Evolutionary conservation across 1,284 basidiomycete species (phyloP), one percentile per base, ranked within the genome.

Genomic region (Kwoniella shivajii): DNA sequence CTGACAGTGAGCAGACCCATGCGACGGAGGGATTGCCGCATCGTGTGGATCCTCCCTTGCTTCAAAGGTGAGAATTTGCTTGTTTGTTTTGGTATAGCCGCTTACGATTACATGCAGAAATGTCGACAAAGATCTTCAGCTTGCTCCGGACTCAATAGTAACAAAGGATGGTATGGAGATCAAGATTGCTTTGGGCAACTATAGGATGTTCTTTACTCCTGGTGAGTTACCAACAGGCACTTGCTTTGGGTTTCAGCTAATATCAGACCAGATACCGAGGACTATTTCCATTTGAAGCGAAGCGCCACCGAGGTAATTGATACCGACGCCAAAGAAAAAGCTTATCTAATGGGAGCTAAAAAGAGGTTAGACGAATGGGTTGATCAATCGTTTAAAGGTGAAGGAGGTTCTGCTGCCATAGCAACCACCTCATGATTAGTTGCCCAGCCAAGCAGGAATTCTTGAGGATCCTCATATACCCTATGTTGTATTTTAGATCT

Each of bases 181-280:
- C 60, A 84, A 86, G 60, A 82, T 92, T 45, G 82, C 82, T 50
- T 65, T 83, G 54, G 82, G 85, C 47, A 84, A 82, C 60, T 91
- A 90, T 81, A 86, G 85, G 74, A 75, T 92, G 59, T 81, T 88
- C 78, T 90, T 88, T 71, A 88, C 86, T 64, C 81, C 80, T 7
- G 86, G 71, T 73, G 37, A 62, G 71, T 58, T n/a, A 1, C 10
- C 7, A 3, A 6, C 20, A 6, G 5, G 33, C 31, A n/a, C 16
- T 33, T 18, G n/a, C 27, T 16, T 36, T 37, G 10, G 11, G 39
- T 22, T 30, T 37, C 29, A 43, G 33, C 27, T 50, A n/a, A 48
- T 24, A 13, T n/a, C 11, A 36, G 6, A 34, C 4, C 33, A 63
- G 65, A 67, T 24, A 76, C 73, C 18, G 74, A 76, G 61, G 76